Base-by-base conservation (phyloP, 2,329 filamentous ascomycete species). In the Amylocarpus encephaloides region DNA sequence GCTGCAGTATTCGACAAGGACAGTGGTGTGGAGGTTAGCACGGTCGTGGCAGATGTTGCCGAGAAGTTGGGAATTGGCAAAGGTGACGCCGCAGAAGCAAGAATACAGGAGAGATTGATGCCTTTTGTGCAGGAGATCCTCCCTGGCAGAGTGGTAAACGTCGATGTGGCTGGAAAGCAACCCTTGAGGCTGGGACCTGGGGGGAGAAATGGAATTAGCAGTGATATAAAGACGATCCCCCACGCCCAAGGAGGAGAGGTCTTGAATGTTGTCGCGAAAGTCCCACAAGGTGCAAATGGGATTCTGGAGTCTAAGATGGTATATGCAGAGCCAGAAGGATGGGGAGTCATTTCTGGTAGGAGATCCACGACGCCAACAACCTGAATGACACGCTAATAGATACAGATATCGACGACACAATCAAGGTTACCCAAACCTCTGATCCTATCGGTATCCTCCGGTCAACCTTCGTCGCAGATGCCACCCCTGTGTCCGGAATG, bases 401-500 rank as follows among this genome's bases (percentile, higher is more conserved):
- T 33, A 32, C 43, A 83, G 92, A 97, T 62, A 80, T 97, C 58
- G 93, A 97, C 64, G 92, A 97, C 68, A 95, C 91, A 0, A 95
- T 97, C 73, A 96, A 97, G 69, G 73, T 91, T 58, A 96, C 92
- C 0, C 76, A 86, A 66, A 95, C 92, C 0, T 80, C 83, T 39
- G 85, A 88, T 44, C 83, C 89, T 0, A 76, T 86, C 6, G 88
- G 89, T 2, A 92, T 96, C 61, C 73, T 97, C 5, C 78, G 80
- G 42, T 85, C 85, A 46, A 97, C 92, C 0, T 96, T 97, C 62
- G 79, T 87, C 42, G 85, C 91, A 45, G 73, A 81, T 13, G 85
- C 90, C 0, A 72, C 76, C 12, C 81, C 88, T 0, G 81, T 92
- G 12, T 62, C 75, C 0, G 89, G 88, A 43, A 96, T 96, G 89